A percentile compares a stretch with the other conserved stretches of the same genome.
phyloP scores from a whole-genome alignment of 2,329 filamentous ascomycete species.

The Ceratocystis ficicola region DNA sequence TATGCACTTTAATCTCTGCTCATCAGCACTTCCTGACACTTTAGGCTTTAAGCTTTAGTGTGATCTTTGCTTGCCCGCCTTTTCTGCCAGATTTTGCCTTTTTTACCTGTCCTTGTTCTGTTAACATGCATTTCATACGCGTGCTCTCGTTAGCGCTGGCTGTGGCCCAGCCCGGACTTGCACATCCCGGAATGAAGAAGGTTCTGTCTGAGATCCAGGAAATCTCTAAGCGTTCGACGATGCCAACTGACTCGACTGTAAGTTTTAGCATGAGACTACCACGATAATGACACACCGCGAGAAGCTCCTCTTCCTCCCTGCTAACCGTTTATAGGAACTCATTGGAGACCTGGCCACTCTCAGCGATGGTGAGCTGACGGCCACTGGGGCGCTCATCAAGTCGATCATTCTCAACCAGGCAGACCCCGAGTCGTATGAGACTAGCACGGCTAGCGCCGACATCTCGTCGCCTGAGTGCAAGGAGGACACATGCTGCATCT shows the following conservation, averaged over 20 bases:
- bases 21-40: background rate
- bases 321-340: constrained; percentile 24
- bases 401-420: constrained; percentile 29
- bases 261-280: background rate
- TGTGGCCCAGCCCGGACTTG: background rate
- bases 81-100: background rate
- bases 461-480: constrained; percentile 28
- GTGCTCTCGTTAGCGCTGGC: constrained; percentile 1
- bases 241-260: constrained; percentile 15
- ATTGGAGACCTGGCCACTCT: constrained; percentile 33
- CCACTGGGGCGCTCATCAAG: constrained; percentile 31
- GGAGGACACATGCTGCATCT: constrained; percentile 35
- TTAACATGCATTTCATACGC: background rate
- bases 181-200: constrained; percentile 17
- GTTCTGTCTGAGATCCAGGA: constrained; percentile 13
- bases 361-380: constrained; percentile 27
- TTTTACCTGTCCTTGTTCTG: background rate
- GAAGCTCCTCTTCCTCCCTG: background rate
- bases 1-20: background rate
- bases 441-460: constrained; percentile 24
- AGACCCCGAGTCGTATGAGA: constrained; percentile 26
- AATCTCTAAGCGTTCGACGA: constrained; percentile 1
- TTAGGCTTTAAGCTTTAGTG: too few species aligned
- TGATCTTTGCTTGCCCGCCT: background rate
- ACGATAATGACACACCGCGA: background rate